phyloP scores from a whole-genome alignment of 140 eudicot species.

The Bidens hawaiensis region DNA sequence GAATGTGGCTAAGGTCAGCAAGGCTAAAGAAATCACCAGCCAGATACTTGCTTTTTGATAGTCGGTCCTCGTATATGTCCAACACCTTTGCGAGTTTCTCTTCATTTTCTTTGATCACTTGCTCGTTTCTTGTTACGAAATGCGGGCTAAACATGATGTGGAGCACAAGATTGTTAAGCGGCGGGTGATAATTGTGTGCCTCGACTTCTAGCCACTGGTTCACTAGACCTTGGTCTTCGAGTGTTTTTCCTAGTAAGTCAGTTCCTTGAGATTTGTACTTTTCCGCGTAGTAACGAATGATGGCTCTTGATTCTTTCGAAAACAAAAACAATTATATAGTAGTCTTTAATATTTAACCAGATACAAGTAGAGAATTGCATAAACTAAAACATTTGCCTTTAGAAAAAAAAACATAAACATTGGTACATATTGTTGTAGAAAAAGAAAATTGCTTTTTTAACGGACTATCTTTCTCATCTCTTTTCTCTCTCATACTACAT shows the following conservation, averaged over 20 bases:
- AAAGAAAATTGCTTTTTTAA: too few species aligned
- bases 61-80: slow-evolving; percentile 57
- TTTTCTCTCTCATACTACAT: too few species aligned
- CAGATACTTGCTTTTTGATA: slow-evolving; percentile 53
- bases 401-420: too few species aligned
- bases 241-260: slow-evolving; percentile 40
- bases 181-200: slow-evolving; percentile 43
- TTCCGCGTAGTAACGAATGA: slow-evolving; percentile 47
- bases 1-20: slow-evolving; percentile 60
- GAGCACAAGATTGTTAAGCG: slow-evolving; percentile 25
- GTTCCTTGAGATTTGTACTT: slow-evolving; percentile 55
- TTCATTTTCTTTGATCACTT: slow-evolving; percentile 42
- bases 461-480: too few species aligned
- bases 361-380: too few species aligned
- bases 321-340: not conserved
- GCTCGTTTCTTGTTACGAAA: slow-evolving; percentile 27
- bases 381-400: too few species aligned
- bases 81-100: slow-evolving; percentile 48
- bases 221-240: slow-evolving; percentile 41
- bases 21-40: slow-evolving; percentile 63
- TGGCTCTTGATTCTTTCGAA: slow-evolving; percentile 49
- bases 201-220: slow-evolving; percentile 57
- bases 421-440: too few species aligned
- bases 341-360: too few species aligned
- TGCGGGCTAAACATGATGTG: slow-evolving; percentile 35